phyloP scores from a whole-genome alignment of 164 flowering plant genomes.

The Vitis riparia region DNA sequence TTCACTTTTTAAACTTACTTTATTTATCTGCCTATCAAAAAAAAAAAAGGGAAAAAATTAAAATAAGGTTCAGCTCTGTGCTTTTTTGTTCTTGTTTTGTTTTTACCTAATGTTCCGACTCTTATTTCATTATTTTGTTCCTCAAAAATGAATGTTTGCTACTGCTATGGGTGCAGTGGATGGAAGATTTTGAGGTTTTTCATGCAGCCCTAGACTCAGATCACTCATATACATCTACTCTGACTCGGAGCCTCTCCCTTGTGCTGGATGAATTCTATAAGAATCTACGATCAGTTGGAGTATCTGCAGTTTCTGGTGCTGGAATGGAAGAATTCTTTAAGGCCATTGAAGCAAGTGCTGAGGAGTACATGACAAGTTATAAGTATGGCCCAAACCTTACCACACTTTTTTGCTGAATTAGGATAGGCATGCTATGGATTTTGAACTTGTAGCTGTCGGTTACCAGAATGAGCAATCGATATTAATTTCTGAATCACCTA shows the following conservation, averaged over 20 bases:
- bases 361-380: constrained; percentile 89
- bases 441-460: not conserved
- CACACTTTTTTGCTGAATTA: not conserved
- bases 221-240: constrained; percentile 63
- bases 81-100: not conserved
- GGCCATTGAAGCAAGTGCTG: constrained; percentile 80
- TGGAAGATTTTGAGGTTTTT: constrained; percentile 93
- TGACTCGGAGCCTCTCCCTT: constrained; percentile 80
- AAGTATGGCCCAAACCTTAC: constrained; percentile 41
- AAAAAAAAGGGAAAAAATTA: too few relatives aligned
- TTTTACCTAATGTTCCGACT: not conserved
- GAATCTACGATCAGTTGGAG: constrained; percentile 83
- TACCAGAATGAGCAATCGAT: not conserved
- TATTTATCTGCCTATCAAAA: too few relatives aligned
- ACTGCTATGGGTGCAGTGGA: constrained; percentile 68
- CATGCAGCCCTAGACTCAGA: constrained; percentile 78
- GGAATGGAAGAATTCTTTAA: constrained; percentile 88
- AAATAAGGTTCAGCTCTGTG: too few relatives aligned
- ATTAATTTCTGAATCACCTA: not conserved
- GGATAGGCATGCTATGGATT: not conserved
- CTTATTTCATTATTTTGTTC: not conserved
- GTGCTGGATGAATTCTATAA: constrained; percentile 87
- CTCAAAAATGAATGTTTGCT: not conserved
- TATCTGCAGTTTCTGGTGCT: constrained; percentile 87
- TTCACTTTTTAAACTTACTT: too few relatives aligned